A percentile compares a stretch with the other conserved stretches of the same genome.
These are phyloP conservation scores for Planoprotostelium fungivorum DNA, from an alignment of 78 protist genomes.

Conservation along the genomic window DNA sequence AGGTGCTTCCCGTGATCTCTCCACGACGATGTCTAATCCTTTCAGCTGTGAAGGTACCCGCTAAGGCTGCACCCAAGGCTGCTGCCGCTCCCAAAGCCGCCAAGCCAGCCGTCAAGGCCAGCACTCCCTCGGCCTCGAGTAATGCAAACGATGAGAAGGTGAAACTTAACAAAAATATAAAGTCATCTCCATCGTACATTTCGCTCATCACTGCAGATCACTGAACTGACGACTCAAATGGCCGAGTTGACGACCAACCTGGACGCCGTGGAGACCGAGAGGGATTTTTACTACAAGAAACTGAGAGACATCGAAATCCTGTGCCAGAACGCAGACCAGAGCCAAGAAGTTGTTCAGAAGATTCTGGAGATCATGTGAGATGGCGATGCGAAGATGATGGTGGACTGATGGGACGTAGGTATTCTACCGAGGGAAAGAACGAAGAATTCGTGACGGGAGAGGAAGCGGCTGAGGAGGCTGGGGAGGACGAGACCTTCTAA, in stretches of 20 bases:
- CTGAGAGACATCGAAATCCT: conserved; percentile 71
- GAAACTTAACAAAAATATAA: not conserved
- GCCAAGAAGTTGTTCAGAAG: not conserved
- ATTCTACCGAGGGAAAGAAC: no score
- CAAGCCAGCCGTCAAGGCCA: conserved; percentile 9
- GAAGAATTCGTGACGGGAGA: no score
- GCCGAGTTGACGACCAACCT: conserved; percentile 14
- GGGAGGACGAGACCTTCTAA: no score
- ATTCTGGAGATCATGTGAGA: conserved; percentile 43
- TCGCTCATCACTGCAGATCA: not conserved
- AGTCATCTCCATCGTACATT: not conserved
- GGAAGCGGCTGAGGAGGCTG: no score
- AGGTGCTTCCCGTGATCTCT: conserved; percentile 10
- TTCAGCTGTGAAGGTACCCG: conserved; percentile 11
- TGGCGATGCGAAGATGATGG: no score
- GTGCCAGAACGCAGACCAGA: conserved; percentile 43
- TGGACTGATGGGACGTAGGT: no score
- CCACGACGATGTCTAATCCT: conserved; percentile 15
- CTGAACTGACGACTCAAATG: conserved; percentile 21
- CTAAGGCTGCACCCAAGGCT: conserved; percentile 6
- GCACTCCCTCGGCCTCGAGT: not conserved
- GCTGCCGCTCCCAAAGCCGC: conserved; percentile 13
- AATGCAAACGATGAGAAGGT: not conserved
- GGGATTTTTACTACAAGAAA: conserved; percentile 72
- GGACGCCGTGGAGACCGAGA: conserved; percentile 63